Evolutionary conservation across 345 rosid species (phyloP), one percentile per base, ranked within the genome.

Genomic region (Arabidopsis suecica): DNA sequence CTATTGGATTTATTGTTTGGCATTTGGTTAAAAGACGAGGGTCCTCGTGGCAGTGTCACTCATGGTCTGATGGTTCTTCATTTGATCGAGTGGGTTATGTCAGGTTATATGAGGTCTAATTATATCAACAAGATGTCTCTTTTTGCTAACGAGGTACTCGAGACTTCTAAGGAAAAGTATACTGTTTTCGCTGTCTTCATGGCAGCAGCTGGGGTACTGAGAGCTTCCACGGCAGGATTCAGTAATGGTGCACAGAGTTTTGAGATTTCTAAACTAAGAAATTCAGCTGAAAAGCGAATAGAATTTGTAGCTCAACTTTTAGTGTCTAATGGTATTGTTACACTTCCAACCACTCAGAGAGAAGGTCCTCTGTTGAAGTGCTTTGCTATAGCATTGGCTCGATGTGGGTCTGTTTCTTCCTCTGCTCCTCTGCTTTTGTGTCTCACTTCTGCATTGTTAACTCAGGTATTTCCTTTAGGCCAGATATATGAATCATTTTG

Each of bases 11-110:
- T 77, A 71, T 78, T 88, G 54, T 72, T 90, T 75, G 88, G 86
- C 14, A 74, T 87, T 71, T 87, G 96, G 96, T 83, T 85, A 13
- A 86, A 71, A 69, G 81, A 82, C 55, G 87, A 81, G 77, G 91
- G 89, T 45, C 89, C 85, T 48, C 62, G 40, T 70, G 81, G 80
- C 53, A 80, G 56, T 71, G 81, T 89, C 71, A 70, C 84, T 62
- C 62, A 82, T 63, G 99, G 96, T 33, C 83, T 92, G 62, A 87
- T 90, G 91, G 78, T 92, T 81, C 78, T 95, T 81, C 97, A 92
- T 84, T 82, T 86, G 85, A 71, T 89, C 40, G 99, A 91, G 71
- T 88, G 98, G 98, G 82, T 87, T 68, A 71, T 88, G 22, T 88
- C 88, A 51, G 84, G 91, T 77, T 83, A 81, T 61, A 74, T 88